Percentiles rank a stretch among this genome's conserved stretches.
Evolutionary conservation across 2,329 filamentous ascomycete genomes (phyloP).

Genomic region (Fusarium sp.): DNA sequence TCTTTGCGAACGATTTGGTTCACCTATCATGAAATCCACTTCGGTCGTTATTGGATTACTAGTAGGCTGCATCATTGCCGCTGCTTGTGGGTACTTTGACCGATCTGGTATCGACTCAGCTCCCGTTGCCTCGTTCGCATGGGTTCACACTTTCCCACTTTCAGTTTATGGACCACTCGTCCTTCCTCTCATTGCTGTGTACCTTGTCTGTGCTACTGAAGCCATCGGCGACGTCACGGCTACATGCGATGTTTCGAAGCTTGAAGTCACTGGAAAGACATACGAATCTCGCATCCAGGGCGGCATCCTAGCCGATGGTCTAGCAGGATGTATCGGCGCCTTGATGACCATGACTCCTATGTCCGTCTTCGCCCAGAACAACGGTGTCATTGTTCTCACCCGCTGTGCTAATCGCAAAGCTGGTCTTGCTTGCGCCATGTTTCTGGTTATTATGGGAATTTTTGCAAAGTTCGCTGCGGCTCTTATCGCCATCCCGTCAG

Average conservation of each 20-base stretch:
- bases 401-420: constrained; percentile 84
- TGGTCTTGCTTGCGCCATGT: constrained; percentile 80
- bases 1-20: constrained; percentile 81
- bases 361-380: constrained; percentile 85
- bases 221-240: constrained; percentile 84
- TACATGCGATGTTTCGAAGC: constrained; percentile 81
- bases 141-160: constrained; percentile 81
- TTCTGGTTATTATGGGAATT: constrained; percentile 82
- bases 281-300: constrained; percentile 85
- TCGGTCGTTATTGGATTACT: constrained; percentile 80
- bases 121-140: constrained; percentile 79
- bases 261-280: constrained; percentile 76
- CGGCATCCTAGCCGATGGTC: constrained; percentile 79
- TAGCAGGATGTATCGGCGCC: constrained; percentile 79
- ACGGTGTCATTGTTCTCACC: constrained; percentile 84
- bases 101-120: constrained; percentile 76
- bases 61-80: constrained; percentile 81
- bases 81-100: constrained; percentile 82
- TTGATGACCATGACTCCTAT: constrained; percentile 85
- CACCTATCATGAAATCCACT: constrained; percentile 85
- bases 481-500: constrained; percentile 77
- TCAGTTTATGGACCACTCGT: constrained; percentile 78
- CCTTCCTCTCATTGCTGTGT: constrained; percentile 75
- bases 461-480: constrained; percentile 86
- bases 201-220: constrained; percentile 80